These are phyloP conservation scores for Microbotryum scabiosae DNA, from an alignment of 1,284 basidiomycete species.

Conservation along the genomic window DNA sequence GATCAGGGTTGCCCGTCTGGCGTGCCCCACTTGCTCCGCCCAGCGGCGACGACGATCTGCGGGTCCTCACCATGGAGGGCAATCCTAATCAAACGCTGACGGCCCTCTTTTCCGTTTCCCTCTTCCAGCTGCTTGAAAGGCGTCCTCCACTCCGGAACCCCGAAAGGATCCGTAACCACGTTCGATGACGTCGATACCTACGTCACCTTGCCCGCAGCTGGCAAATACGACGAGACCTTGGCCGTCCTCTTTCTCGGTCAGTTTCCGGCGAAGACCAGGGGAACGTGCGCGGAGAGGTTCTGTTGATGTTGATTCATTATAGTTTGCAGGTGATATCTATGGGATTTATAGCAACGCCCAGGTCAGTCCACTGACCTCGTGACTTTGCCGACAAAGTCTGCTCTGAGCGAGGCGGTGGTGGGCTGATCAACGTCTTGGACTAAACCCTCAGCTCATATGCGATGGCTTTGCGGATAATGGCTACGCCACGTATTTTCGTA, in stretches of 20 bases:
- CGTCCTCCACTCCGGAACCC: not conserved
- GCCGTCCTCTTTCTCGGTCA: slow-evolving; percentile 37
- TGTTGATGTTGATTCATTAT: slow-evolving; percentile 8
- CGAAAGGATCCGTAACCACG: not conserved
- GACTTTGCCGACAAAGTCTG: not conserved
- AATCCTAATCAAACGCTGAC: too few species aligned
- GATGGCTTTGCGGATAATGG: slow-evolving; percentile 68
- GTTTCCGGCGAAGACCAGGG: not conserved
- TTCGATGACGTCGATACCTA: not conserved
- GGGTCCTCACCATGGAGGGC: too few species aligned
- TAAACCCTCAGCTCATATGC: slow-evolving; percentile 34
- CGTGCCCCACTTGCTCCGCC: too few species aligned
- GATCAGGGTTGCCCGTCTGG: too few species aligned
- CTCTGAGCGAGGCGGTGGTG: slow-evolving; percentile 15
- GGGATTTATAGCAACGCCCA: not conserved
- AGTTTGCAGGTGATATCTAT: not conserved
- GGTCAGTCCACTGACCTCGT: not conserved
- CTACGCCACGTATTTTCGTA: slow-evolving; percentile 54
- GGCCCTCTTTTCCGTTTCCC: too few species aligned
- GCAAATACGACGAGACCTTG: slow-evolving; percentile 31
- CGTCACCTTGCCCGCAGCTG: not conserved
- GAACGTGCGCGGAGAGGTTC: too few species aligned
- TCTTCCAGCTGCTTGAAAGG: not conserved
- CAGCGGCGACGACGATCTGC: too few species aligned
- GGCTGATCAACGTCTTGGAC: slow-evolving; percentile 2